Conservation (phyloP, 148 eudicot genomes). For the Euryodendron excelsum region DNA sequence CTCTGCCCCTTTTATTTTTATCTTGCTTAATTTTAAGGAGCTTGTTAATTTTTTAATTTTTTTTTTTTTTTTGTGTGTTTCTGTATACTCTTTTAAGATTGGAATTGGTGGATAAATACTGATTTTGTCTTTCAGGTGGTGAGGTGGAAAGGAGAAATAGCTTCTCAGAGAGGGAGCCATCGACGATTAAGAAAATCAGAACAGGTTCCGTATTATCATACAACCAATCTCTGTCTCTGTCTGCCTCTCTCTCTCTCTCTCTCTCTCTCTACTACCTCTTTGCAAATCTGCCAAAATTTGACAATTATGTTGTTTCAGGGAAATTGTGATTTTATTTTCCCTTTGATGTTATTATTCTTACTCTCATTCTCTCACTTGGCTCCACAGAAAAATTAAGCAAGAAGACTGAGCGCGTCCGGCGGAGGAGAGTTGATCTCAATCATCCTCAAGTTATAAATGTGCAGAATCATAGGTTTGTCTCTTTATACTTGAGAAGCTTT, state of each 20-base stretch:
- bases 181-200: conserved; percentile 69
- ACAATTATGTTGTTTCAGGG: not conserved
- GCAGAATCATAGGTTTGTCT: conserved; percentile 79
- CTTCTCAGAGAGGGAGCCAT: conserved; percentile 82
- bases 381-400: conserved; percentile 62
- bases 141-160: conserved; percentile 79
- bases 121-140: conserved; percentile 44
- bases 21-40: not conserved
- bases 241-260: no score
- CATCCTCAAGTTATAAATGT: conserved; percentile 93
- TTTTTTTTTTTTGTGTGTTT: no score
- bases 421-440: conserved; percentile 65
- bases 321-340: not conserved
- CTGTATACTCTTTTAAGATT: not conserved
- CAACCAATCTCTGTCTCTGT: no score
- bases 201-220: conserved; percentile 45
- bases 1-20: not conserved
- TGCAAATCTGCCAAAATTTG: not conserved
- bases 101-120: not conserved
- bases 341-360: not conserved
- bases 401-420: conserved; percentile 47
- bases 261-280: not conserved
- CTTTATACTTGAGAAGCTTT: not conserved
- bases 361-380: conserved; percentile 10
- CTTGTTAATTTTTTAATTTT: no score